These are phyloP conservation scores for Eucalyptus pauciflora DNA, from an alignment of 345 rosid species.

Conservation along the genomic window DNA sequence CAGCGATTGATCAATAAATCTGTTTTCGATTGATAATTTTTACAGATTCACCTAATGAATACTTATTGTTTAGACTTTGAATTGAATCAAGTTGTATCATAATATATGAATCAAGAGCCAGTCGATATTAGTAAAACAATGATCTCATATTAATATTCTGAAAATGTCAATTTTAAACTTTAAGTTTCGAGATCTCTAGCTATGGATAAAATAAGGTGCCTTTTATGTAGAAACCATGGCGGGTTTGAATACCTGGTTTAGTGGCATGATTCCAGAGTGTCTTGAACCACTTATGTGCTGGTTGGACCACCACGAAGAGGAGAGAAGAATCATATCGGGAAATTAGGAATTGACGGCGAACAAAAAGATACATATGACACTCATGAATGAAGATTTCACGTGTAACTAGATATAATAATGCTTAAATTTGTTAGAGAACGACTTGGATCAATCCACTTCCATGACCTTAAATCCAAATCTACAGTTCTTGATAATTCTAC, in stretches of 20 bases:
- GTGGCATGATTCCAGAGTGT: not conserved
- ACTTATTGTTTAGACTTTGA: not conserved
- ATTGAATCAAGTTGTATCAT: not conserved
- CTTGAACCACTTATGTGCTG: rapidly evolving
- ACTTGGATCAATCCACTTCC: not conserved
- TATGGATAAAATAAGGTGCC: not conserved
- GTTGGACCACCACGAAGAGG: not conserved
- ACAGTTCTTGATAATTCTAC: not conserved
- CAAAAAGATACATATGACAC: not conserved
- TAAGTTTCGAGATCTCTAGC: not conserved
- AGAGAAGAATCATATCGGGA: not conserved
- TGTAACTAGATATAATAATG: too few species aligned
- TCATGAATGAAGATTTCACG: not conserved
- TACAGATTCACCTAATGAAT: not conserved
- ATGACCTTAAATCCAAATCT: not conserved
- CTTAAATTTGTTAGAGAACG: not conserved
- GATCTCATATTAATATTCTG: too few species aligned
- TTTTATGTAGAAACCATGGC: not conserved
- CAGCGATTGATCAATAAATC: too few species aligned
- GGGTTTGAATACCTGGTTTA: not conserved
- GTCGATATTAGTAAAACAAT: rapidly evolving
- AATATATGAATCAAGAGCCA: rapidly evolving
- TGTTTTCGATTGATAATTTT: not conserved
- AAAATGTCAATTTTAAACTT: too few species aligned
- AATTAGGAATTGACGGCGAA: not conserved